Percentiles rank a stretch among this genome's conserved stretches.
These are phyloP conservation scores for Steccherinum ochraceum DNA, from an alignment of 768 basidiomycete genomes.

Conservation along the genomic window DNA sequence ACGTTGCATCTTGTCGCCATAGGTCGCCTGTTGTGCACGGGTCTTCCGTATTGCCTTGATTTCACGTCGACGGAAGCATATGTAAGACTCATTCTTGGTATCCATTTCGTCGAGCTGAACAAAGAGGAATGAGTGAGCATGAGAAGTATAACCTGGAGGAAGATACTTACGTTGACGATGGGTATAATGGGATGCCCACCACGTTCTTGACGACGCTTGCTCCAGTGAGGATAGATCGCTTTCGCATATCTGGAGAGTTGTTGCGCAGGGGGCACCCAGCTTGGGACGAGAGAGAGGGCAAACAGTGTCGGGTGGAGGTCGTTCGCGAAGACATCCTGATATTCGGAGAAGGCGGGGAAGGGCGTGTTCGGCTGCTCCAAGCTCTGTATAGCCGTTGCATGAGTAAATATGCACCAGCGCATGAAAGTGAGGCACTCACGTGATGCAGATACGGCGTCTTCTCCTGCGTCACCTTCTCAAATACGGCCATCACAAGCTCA, in stretches of 20 bases:
- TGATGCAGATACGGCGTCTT: constrained; percentile 86
- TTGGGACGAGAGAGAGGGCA: constrained; percentile 60
- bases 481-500: constrained; percentile 90
- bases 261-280: constrained; percentile 59
- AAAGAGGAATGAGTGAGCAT: too few species aligned
- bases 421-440: constrained; percentile 40
- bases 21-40: constrained; percentile 82
- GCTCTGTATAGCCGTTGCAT: constrained; percentile 31
- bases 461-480: constrained; percentile 88
- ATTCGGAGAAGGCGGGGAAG: constrained; percentile 70
- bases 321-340: constrained; percentile 59
- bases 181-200: constrained; percentile 86
- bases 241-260: constrained; percentile 66
- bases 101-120: constrained; percentile 83
- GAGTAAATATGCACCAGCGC: not conserved
- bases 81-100: constrained; percentile 85
- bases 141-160: constrained; percentile 2
- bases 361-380: constrained; percentile 54
- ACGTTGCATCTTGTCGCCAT: constrained; percentile 82
- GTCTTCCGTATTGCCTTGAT: constrained; percentile 94
- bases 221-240: constrained; percentile 85
- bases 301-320: constrained; percentile 58
- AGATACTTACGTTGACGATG: constrained; percentile 59
- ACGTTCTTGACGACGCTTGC: constrained; percentile 71
- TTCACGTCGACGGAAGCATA: constrained; percentile 95